Conservation (phyloP, 176 grass and related monocot species). For the Phoenix dactylifera region DNA sequence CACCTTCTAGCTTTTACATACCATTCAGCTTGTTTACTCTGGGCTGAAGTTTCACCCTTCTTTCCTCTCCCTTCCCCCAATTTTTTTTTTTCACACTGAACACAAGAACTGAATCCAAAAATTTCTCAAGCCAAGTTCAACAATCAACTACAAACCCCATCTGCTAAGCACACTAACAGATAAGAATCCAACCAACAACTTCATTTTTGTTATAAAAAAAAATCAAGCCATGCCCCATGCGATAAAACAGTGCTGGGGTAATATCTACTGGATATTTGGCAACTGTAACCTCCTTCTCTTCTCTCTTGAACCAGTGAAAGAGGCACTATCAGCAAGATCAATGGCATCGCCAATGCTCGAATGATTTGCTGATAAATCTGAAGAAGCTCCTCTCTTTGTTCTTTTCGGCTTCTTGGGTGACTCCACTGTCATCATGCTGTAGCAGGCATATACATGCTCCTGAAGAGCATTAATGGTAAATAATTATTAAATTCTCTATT, state of each 20-base stretch:
- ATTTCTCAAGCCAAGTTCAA: not conserved
- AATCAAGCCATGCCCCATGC: conserved; percentile 24
- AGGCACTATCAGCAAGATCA: conserved; percentile 40
- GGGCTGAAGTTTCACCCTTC: not conserved
- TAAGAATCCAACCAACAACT: no score
- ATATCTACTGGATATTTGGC: conserved; percentile 35
- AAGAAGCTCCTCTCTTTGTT: no score
- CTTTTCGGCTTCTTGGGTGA: conserved; percentile 20
- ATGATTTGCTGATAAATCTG: no score
- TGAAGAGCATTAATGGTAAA: conserved; percentile 24
- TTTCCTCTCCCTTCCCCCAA: not conserved
- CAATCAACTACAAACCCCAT: no score
- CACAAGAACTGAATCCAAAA: not conserved
- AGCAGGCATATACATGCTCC: conserved; percentile 65
- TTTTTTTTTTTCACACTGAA: not conserved
- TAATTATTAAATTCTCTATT: no score
- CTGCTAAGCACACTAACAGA: no score
- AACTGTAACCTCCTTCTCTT: conserved; percentile 58
- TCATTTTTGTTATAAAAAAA: not conserved
- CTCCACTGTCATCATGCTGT: conserved; percentile 43
- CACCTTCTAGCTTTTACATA: conserved; percentile 2
- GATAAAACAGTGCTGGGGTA: no score
- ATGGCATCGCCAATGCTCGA: conserved; percentile 25
- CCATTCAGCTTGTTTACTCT: conserved; percentile 1
- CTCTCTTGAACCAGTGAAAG: conserved; percentile 32